Evolutionary conservation across 176 grass and related monocot species (phyloP).

Genomic region (Leersia perrieri): DNA sequence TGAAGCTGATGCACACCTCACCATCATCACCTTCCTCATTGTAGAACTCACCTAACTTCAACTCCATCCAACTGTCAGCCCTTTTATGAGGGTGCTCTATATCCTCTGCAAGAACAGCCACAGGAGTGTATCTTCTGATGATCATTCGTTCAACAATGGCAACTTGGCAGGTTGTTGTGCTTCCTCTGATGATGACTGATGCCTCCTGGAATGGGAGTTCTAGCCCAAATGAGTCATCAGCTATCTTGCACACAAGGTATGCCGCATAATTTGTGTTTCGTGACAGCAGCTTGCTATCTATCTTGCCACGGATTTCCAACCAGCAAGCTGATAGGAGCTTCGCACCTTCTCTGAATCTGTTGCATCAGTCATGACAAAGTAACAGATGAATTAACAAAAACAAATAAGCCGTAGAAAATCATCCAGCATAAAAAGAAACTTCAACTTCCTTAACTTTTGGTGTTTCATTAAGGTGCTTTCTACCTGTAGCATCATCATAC

Average conservation of each 20-base stretch:
- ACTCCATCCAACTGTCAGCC: slow-evolving; percentile 52
- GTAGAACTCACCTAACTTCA: slow-evolving; percentile 54
- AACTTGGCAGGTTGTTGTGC: not conserved
- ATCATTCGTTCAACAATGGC: no score
- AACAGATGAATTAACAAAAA: no score
- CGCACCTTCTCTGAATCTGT: slow-evolving; percentile 41
- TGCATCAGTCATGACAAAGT: not conserved
- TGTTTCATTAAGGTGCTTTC: no score
- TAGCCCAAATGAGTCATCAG: not conserved
- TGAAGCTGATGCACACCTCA: slow-evolving; percentile 47
- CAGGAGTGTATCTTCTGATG: not conserved
- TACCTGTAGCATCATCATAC: no score
- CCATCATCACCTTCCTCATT: slow-evolving; percentile 44
- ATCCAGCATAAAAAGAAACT: not conserved
- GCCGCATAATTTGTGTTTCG: slow-evolving; percentile 38
- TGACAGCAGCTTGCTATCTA: slow-evolving; percentile 40
- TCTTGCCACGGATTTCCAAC: slow-evolving; percentile 55
- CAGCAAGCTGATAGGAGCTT: slow-evolving; percentile 34
- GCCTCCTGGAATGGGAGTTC: slow-evolving; percentile 21
- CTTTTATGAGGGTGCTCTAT: slow-evolving; percentile 1
- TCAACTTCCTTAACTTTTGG: no score
- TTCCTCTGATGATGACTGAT: not conserved
- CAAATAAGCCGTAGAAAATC: not conserved
- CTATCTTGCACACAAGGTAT: slow-evolving; percentile 55
- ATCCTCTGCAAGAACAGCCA: not conserved